phyloP scores from a whole-genome alignment of 208 protist species.

The Crithidia expoeki region DNA sequence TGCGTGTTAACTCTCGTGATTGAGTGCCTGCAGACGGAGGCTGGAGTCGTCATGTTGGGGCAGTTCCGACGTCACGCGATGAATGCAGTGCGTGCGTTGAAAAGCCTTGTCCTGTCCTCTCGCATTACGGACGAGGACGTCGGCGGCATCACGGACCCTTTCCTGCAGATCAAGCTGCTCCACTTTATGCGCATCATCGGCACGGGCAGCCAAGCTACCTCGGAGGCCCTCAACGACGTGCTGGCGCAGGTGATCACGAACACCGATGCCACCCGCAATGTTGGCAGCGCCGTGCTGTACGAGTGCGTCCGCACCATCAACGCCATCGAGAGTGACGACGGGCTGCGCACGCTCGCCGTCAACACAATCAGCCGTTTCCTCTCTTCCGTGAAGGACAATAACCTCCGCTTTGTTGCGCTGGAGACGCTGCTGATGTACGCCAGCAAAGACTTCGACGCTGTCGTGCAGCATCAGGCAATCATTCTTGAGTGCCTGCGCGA shows the following conservation, averaged over 20 bases:
- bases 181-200: conserved; percentile 97
- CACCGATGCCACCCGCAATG: conserved; percentile 95
- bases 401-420: conserved; percentile 98
- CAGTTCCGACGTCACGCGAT: conserved; percentile 90
- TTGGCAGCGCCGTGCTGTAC: conserved; percentile 98
- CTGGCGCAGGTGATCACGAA: conserved; percentile 98
- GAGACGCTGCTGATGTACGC: conserved; percentile 94
- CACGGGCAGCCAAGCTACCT: conserved; percentile 87
- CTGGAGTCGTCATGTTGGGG: conserved; percentile 54
- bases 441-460: conserved; percentile 79
- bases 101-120: conserved; percentile 94
- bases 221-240: conserved; percentile 97
- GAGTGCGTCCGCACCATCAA: conserved; percentile 98
- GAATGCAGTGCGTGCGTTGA: conserved; percentile 93
- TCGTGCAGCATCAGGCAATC: conserved; percentile 92
- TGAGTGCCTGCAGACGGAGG: conserved; percentile 75
- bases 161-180: conserved; percentile 97
- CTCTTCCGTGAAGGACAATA: conserved; percentile 96
- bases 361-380: conserved; percentile 99
- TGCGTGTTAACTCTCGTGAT: conserved; percentile 93
- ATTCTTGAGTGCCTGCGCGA: conserved; percentile 98
- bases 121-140: conserved; percentile 96
- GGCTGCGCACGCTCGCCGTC: conserved; percentile 93
- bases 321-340: conserved; percentile 94
- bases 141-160: conserved; percentile 97